These are phyloP conservation scores for Didymella arachidicola DNA, from an alignment of 2,329 filamentous ascomycete species.

Conservation along the genomic window DNA sequence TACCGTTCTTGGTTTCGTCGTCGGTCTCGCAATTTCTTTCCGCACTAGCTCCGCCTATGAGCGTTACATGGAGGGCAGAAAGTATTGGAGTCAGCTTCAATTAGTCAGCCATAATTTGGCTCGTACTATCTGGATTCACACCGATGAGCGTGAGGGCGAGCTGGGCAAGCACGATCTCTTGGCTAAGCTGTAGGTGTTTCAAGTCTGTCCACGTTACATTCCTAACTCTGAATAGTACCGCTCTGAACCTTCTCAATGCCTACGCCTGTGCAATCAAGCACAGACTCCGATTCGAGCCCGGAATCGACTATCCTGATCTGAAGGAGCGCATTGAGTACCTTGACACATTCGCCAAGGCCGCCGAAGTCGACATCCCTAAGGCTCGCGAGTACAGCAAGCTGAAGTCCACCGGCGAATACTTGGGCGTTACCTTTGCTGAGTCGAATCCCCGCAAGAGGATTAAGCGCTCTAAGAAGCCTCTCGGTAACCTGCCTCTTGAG, in stretches of 20 bases:
- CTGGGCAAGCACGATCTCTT: slow-evolving; percentile 71
- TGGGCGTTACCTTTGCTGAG: slow-evolving; percentile 78
- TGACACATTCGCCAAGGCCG: slow-evolving; percentile 74
- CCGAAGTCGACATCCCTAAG: slow-evolving; percentile 54
- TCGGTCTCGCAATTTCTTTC: slow-evolving; percentile 80
- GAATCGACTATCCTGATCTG: slow-evolving; percentile 78
- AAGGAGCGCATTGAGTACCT: slow-evolving; percentile 73
- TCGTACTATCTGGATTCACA: slow-evolving; percentile 84
- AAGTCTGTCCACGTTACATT: not conserved
- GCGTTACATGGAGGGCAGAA: slow-evolving; percentile 67
- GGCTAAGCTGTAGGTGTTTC: slow-evolving; percentile 64
- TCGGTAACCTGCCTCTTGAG: slow-evolving; percentile 85
- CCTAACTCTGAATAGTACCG: slow-evolving; percentile 55
- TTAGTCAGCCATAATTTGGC: slow-evolving; percentile 65
- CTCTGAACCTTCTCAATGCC: slow-evolving; percentile 79
- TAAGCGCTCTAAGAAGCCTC: slow-evolving; percentile 74
- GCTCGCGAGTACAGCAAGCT: slow-evolving; percentile 48
- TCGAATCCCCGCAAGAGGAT: slow-evolving; percentile 80
- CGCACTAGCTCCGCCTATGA: slow-evolving; percentile 80
- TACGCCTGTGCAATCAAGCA: slow-evolving; percentile 83
- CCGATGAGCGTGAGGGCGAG: slow-evolving; percentile 65
- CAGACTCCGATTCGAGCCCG: slow-evolving; percentile 83
- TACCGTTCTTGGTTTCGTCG: slow-evolving; percentile 82
- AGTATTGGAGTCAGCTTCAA: slow-evolving; percentile 67
- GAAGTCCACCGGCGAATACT: slow-evolving; percentile 73